These are phyloP conservation scores for Effrenium voratum DNA, from an alignment of 73 alveolate species.

Conservation along the genomic window DNA sequence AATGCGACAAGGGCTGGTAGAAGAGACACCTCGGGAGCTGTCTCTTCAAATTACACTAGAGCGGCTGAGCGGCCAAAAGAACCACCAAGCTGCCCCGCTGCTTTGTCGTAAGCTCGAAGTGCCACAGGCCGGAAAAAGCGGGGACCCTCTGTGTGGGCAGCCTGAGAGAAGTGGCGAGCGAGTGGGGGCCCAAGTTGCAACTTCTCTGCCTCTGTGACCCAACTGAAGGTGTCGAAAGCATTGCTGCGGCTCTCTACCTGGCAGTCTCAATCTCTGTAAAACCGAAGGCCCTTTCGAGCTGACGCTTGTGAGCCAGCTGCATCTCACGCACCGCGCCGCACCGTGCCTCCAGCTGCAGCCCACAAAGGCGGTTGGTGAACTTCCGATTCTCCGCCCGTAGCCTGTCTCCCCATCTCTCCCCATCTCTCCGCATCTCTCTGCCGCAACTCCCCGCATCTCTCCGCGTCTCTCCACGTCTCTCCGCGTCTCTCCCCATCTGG, in stretches of 20 bases:
- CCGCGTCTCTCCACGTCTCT: neutral
- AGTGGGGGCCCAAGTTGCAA: neutral
- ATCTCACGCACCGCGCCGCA: neutral
- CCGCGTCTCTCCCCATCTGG: conserved; percentile 12
- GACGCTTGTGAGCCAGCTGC: neutral
- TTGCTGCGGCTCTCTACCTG: conserved; percentile 92
- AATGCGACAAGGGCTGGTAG: conserved; percentile 48
- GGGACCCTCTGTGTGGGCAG: conserved; percentile 78
- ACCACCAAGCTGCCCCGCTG: conserved; percentile 21
- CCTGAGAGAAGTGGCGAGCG: neutral
- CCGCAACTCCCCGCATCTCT: neutral
- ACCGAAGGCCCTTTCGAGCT: neutral
- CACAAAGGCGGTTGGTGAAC: conserved; percentile 91
- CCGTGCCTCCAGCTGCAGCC: conserved; percentile 62
- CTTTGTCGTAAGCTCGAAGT: conserved; percentile 83
- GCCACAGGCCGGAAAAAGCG: conserved; percentile 89
- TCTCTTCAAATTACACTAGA: neutral
- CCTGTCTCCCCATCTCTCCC: neutral
- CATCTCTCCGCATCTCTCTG: neutral
- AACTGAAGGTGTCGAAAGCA: conserved; percentile 92
- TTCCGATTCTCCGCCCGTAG: conserved; percentile 90
- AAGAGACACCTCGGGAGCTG: conserved; percentile 21
- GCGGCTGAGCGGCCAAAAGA: neutral
- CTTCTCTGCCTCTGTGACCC: conserved; percentile 83
- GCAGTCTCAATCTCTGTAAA: neutral